Evolutionary conservation across 2,329 filamentous ascomycete species (phyloP), one percentile per base, ranked within the genome.

Genomic region (Cladophialophora immunda): DNA sequence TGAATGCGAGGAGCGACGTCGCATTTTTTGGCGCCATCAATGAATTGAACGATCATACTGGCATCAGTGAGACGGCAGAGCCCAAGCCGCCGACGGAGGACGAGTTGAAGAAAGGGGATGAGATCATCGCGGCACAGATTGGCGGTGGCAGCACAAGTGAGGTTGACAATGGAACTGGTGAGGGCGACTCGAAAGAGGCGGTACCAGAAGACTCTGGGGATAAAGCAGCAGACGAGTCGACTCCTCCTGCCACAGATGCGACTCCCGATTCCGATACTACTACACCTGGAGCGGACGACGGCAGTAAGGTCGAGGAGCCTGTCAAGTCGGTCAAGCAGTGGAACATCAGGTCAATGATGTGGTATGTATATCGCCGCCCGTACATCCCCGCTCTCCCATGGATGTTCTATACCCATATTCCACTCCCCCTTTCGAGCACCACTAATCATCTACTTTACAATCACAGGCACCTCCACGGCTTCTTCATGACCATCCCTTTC

Each of bases 401-500:
- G n/a, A n/a, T n/a, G n/a, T n/a, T n/a, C n/a, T n/a, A n/a, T n/a
- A n/a, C n/a, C n/a, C n/a, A n/a, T n/a, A n/a, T n/a, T n/a, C n/a
- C n/a, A n/a, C n/a, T n/a, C n/a, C 73, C 71, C 72, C 78, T 47
- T 67, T 71, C 30, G 73, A 17, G 57, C 15, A 13, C 76, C 74
- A 73, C 73, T 74, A 15, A 30, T 32, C 11, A 53, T 36, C 17
- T 36, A 62, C 58, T 47, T 22, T 30, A 9, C 30, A 53, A 32
- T 38, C 22, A 54, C 55, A 68, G 68, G 68, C 70, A 73, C 53
- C 27, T 80, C 17, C 63, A 80, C 68, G 78, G 74, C 8, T 69
- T 76, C 7, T 69, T 79, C 41, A 76, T 79, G 74, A 73, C 70
- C 38, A 29, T 78, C 30, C 72, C 77, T 4, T 79, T 80, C 72